Evolutionary conservation across 768 basidiomycete species (phyloP).

Genomic region (Lactarius sp.): DNA sequence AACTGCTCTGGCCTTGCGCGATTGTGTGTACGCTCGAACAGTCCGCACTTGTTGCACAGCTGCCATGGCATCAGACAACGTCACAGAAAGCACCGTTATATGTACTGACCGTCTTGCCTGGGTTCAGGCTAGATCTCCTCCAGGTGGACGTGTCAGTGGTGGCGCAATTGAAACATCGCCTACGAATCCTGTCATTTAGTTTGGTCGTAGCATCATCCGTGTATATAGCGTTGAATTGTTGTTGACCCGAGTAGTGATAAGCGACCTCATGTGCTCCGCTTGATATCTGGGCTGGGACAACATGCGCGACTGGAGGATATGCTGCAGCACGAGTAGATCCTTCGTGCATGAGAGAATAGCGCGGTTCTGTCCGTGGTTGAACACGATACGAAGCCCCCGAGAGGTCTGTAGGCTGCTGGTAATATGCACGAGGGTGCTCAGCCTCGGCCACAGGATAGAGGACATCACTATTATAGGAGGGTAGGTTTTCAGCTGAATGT

Average conservation of each 20-base stretch:
- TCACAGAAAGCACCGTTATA: not conserved
- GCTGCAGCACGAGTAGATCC: conserved; percentile 6
- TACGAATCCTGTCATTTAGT: conserved; percentile 67
- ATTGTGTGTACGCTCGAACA: conserved; percentile 78
- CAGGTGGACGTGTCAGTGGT: conserved; percentile 83
- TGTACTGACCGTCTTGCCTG: conserved; percentile 64
- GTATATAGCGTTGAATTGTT: conserved; percentile 39
- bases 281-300: conserved; percentile 27
- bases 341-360: conserved; percentile 23
- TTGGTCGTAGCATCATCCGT: conserved; percentile 82
- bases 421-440: conserved; percentile 21
- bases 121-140: conserved; percentile 69
- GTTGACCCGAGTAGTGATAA: conserved; percentile 37
- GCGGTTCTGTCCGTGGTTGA: conserved; percentile 23
- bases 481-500: conserved; percentile 36
- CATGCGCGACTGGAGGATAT: conserved; percentile 29
- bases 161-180: conserved; percentile 80
- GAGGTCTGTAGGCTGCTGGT: conserved; percentile 10
- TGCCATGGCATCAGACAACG: conserved; percentile 22
- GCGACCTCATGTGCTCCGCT: conserved; percentile 26
- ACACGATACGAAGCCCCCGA: conserved; percentile 18
- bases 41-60: conserved; percentile 63
- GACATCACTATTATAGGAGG: conserved; percentile 35
- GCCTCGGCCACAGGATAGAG: conserved; percentile 16
- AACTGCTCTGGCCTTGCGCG: conserved; percentile 76